Conservation (phyloP, 768 basidiomycete genomes). For the Pleurotus sapidus region DNA sequence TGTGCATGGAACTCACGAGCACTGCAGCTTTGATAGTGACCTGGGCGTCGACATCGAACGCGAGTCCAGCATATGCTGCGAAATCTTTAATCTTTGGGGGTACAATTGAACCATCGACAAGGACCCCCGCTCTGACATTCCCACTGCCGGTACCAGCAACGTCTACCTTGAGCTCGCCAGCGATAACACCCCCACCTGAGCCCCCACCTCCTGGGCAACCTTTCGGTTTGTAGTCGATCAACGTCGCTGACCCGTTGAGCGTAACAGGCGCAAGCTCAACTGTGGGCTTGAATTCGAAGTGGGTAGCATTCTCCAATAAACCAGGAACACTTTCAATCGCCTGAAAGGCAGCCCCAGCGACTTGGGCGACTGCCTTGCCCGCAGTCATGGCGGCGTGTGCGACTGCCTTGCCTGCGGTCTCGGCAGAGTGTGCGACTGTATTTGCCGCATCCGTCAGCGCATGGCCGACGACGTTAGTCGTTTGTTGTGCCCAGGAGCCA, state of each 20-base stretch:
- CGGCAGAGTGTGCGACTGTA: background rate
- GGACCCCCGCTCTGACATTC: constrained; percentile 24
- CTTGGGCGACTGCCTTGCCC: background rate
- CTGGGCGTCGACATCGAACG: constrained; percentile 22
- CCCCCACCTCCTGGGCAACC: constrained; percentile 7
- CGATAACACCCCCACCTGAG: background rate
- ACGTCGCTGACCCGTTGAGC: constrained; percentile 14
- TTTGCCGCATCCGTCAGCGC: background rate
- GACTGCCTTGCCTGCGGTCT: background rate
- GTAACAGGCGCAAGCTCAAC: constrained; percentile 15
- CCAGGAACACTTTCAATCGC: background rate
- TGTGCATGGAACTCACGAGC: constrained; percentile 12
- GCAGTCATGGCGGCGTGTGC: too few species aligned
- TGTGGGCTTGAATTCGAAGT: constrained; percentile 15
- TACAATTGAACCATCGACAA: constrained; percentile 16
- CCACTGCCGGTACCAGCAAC: constrained; percentile 12
- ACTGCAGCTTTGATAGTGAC: background rate
- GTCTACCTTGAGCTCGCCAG: background rate
- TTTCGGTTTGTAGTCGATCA: constrained; percentile 13
- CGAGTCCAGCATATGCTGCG: constrained; percentile 20
- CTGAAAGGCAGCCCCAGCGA: too few species aligned
- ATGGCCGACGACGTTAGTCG: background rate
- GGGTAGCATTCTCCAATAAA: background rate
- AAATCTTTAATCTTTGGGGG: constrained; percentile 28
- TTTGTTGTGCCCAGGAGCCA: background rate